A percentile compares a stretch with the other conserved stretches of the same genome.
phyloP scores from a whole-genome alignment of 108 stramenopile species.

The Cyclotella sp. region DNA sequence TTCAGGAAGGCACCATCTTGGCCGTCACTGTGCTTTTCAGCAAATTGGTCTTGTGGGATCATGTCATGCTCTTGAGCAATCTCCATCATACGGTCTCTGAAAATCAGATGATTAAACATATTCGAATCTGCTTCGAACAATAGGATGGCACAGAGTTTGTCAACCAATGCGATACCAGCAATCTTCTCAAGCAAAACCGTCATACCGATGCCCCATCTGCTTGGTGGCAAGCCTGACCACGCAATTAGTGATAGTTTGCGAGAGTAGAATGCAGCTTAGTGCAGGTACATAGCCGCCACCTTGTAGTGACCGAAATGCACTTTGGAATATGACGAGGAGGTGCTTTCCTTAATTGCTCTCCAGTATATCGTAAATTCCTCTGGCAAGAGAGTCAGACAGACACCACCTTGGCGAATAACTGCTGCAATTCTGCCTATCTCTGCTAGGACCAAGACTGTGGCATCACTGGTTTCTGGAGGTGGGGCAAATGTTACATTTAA shows the following conservation, averaged over 20 bases:
- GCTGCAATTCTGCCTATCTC: too few relatives aligned
- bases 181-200: conserved; percentile 25
- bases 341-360: too few relatives aligned
- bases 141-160: conserved; percentile 15
- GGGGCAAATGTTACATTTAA: too few relatives aligned
- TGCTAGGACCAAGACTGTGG: too few relatives aligned
- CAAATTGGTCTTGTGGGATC: conserved; percentile 10
- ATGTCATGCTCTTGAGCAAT: background rate
- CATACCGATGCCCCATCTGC: conserved; percentile 10
- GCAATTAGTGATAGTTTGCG: conserved; percentile 10
- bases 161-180: conserved; percentile 10
- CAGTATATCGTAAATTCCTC: too few relatives aligned
- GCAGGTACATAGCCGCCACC: background rate
- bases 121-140: conserved; percentile 25
- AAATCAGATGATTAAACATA: conserved; percentile 7
- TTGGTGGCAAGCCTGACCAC: conserved; percentile 2
- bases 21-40: conserved; percentile 5
- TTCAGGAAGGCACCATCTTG: conserved; percentile 15
- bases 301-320: too few relatives aligned
- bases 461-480: too few relatives aligned
- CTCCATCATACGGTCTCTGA: conserved; percentile 10
- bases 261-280: background rate
- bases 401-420: too few relatives aligned
- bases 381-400: too few relatives aligned
- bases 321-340: too few relatives aligned